Evolutionary conservation across 1,139 yeast species (phyloP).

Genomic region (Blastobotrys indianensis): DNA sequence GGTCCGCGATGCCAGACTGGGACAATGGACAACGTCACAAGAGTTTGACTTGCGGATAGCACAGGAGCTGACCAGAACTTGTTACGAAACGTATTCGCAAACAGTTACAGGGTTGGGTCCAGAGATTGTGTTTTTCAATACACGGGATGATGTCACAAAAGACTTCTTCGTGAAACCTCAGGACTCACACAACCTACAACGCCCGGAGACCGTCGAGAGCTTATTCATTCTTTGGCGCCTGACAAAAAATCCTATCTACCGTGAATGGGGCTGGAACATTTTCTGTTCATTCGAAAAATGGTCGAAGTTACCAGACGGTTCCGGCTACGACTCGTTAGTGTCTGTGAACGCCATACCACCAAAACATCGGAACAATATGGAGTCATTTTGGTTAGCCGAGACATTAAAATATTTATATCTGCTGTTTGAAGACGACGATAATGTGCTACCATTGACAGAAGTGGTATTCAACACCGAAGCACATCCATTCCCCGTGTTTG

Average conservation of each 20-base stretch:
- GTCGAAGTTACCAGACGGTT: slow-evolving; percentile 48
- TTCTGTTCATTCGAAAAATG: slow-evolving; percentile 63
- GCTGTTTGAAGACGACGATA: slow-evolving; percentile 60
- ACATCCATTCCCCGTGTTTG: slow-evolving; percentile 53
- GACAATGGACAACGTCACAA: slow-evolving; percentile 42
- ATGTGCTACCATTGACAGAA: slow-evolving; percentile 52
- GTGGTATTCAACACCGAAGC: slow-evolving; percentile 90
- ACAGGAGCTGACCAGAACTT: slow-evolving; percentile 69
- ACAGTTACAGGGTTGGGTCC: slow-evolving; percentile 77
- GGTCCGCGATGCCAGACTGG: slow-evolving; percentile 44
- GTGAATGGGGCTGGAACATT: slow-evolving; percentile 88
- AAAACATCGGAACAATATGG: slow-evolving; percentile 63
- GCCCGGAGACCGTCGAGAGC: slow-evolving; percentile 94
- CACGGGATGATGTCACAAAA: slow-evolving; percentile 32
- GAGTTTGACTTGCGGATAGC: slow-evolving; percentile 63
- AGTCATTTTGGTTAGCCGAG: slow-evolving; percentile 92
- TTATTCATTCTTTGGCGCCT: slow-evolving; percentile 73
- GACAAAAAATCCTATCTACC: slow-evolving; percentile 74
- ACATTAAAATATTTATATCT: slow-evolving; percentile 84
- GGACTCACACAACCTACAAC: slow-evolving; percentile 79
- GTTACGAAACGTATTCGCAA: slow-evolving; percentile 77
- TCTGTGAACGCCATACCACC: slow-evolving; percentile 56
- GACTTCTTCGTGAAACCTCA: slow-evolving; percentile 64
- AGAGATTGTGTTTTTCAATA: slow-evolving; percentile 79
- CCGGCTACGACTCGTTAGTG: slow-evolving; percentile 61